Base-by-base conservation (phyloP, 805 yeast genomes). In the Barnettozyma pratensis region DNA sequence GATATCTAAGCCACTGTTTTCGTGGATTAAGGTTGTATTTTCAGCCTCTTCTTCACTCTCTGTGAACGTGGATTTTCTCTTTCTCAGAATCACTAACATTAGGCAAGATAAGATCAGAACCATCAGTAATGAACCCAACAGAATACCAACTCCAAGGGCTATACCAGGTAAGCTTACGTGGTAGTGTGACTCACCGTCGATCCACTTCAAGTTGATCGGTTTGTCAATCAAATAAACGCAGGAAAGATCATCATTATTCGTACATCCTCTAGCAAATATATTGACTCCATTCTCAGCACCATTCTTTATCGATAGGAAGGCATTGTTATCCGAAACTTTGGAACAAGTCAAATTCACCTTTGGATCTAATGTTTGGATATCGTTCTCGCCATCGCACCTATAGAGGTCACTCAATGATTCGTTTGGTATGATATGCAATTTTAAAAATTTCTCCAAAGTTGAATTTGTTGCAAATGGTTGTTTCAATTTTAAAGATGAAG, bases 211-310 rank as follows among this genome's bases (percentile, higher is more conserved):
- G 37, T 77, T 76, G n/a, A 87, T 68, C 2, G 91, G 88, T 43
- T 79, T 72, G 53, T 87, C 92, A 41, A 86, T 69, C 3, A 83
- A 60, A 53, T 84, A 80, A 1, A 87, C 75, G 53, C 91, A 86
- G 4, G 75, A 62, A 3, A 57, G 54, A 4, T 58, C 44, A 26
- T 42, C 52, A 32, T 63, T 59, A 6, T 55, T 49, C 5, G 77
- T 67, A 56, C 87, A 80, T 3, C 94, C 96, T 57, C 74, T 78
- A 12, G 77, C 70, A 34, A 84, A 50, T 4, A 87, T 63, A 44
- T 83, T 64, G 0, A 84, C 85, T 56, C 80, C 84, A 51, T 74
- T 80, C 45, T 76, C 78, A 47, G 68, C 62, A 28, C 82, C 83
- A 44, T 77, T 73, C 50, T 71, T 69, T 7, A 57, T 37, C 37